Evolutionary conservation across 148 eudicot genomes (phyloP).

Genomic region (Persicaria tinctoria): DNA sequence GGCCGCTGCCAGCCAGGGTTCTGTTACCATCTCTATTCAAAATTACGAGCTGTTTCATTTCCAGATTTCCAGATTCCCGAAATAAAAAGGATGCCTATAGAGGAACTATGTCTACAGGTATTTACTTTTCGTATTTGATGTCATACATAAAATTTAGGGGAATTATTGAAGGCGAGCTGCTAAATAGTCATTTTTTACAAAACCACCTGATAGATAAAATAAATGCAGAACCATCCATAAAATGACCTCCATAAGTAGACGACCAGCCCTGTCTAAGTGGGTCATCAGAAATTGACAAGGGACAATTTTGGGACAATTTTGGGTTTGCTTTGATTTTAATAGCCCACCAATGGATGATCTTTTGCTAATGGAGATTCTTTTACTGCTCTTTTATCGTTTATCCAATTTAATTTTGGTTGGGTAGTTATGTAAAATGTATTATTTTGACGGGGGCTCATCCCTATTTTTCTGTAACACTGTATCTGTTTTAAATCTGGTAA

Average conservation of each 20-base stretch:
- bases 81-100: slow-evolving; percentile 77
- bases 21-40: slow-evolving; percentile 88
- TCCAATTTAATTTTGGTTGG: too few species aligned
- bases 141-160: not conserved
- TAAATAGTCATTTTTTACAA: not conserved
- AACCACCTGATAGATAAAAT: not conserved
- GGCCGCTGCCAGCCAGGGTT: slow-evolving; percentile 97
- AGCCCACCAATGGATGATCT: not conserved
- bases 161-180: not conserved
- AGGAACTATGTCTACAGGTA: slow-evolving; percentile 98
- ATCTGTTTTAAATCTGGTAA: not conserved
- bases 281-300: not conserved
- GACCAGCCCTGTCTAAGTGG: not conserved
- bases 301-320: not conserved
- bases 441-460: not conserved
- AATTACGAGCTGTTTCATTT: slow-evolving; percentile 56
- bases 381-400: not conserved
- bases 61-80: slow-evolving; percentile 89
- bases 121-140: not conserved
- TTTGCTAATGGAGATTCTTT: not conserved
- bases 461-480: not conserved
- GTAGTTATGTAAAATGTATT: not conserved
- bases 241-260: not conserved
- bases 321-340: not conserved
- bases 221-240: not conserved